Conservation (phyloP, 2,329 filamentous ascomycete species). For the Cercospora berteroae region DNA sequence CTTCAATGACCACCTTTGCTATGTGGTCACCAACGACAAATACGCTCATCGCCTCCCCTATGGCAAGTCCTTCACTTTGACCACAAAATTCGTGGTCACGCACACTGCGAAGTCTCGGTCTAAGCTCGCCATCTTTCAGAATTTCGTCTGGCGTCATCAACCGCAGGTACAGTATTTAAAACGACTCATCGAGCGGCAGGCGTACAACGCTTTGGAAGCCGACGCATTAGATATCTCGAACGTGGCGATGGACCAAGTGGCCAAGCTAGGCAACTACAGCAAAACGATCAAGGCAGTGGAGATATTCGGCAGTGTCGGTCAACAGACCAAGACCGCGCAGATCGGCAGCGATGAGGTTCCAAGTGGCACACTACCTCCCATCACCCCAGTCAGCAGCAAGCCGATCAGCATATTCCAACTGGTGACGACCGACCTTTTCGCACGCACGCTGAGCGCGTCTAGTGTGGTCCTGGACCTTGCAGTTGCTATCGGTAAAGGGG, state of each 20-base stretch:
- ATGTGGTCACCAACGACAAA: conserved; percentile 63
- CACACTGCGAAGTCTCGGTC: conserved; percentile 89
- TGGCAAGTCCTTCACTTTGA: conserved; percentile 71
- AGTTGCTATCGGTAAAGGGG: conserved; percentile 35
- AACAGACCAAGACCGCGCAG: conserved; percentile 58
- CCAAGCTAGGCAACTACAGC: conserved; percentile 68
- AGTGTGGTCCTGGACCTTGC: conserved; percentile 46
- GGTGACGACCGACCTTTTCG: conserved; percentile 34
- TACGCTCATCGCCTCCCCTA: conserved; percentile 83
- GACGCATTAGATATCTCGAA: conserved; percentile 74
- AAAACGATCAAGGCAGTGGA: conserved; percentile 75
- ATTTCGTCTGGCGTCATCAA: conserved; percentile 75
- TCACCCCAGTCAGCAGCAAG: conserved; percentile 16
- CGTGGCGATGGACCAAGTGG: conserved; percentile 73
- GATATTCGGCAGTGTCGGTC: conserved; percentile 73
- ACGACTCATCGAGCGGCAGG: conserved; percentile 61
- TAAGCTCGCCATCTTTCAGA: conserved; percentile 83
- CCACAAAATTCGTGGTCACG: conserved; percentile 91
- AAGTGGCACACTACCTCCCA: conserved; percentile 15
- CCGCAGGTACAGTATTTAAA: conserved; percentile 40
- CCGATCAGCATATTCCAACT: conserved; percentile 31
- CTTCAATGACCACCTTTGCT: conserved; percentile 58
- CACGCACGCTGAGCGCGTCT: conserved; percentile 27
- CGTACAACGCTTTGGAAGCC: conserved; percentile 69
- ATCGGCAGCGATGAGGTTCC: conserved; percentile 28